phyloP scores from a whole-genome alignment of 2,329 filamentous ascomycete species.

The Fusarium armeniacum region DNA sequence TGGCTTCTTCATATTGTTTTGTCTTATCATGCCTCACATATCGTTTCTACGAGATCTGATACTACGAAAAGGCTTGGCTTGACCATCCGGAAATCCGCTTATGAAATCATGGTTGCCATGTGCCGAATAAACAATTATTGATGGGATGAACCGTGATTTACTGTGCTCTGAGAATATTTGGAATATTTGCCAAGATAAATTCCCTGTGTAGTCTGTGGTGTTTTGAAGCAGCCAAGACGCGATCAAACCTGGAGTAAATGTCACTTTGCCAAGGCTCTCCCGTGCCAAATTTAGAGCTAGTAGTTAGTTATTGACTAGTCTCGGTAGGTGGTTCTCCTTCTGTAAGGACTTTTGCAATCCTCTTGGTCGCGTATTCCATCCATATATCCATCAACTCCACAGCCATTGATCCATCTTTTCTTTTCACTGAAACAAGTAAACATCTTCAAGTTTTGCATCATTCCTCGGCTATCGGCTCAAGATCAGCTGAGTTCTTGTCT shows the following conservation, averaged over 20 bases:
- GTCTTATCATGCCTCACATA: constrained; percentile 6
- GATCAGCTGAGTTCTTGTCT: constrained; percentile 26
- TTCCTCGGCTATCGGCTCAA: constrained; percentile 19
- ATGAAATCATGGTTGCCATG: constrained; percentile 2
- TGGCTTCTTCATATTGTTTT: not conserved
- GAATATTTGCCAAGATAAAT: not conserved
- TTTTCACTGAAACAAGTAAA: constrained; percentile 16
- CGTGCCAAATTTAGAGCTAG: not conserved
- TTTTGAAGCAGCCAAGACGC: not conserved
- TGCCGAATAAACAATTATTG: constrained; percentile 7
- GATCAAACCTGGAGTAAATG: not conserved
- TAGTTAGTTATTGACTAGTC: not conserved
- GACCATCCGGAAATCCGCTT: constrained; percentile 5
- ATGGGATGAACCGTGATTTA: constrained; percentile 3
- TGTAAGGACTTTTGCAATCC: too few species aligned
- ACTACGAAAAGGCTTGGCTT: constrained; percentile 1
- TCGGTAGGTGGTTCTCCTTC: too few species aligned
- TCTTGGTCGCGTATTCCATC: too few species aligned
- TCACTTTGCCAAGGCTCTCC: not conserved
- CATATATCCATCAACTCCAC: not conserved
- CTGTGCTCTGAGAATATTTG: not conserved
- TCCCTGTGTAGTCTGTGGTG: not conserved
- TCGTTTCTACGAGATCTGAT: constrained; percentile 1
- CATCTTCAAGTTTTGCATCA: constrained; percentile 18
- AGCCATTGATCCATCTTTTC: not conserved